Evolutionary conservation across 345 rosid species (phyloP), one percentile per base, ranked within the genome.

Genomic region (Garcia nutans): DNA sequence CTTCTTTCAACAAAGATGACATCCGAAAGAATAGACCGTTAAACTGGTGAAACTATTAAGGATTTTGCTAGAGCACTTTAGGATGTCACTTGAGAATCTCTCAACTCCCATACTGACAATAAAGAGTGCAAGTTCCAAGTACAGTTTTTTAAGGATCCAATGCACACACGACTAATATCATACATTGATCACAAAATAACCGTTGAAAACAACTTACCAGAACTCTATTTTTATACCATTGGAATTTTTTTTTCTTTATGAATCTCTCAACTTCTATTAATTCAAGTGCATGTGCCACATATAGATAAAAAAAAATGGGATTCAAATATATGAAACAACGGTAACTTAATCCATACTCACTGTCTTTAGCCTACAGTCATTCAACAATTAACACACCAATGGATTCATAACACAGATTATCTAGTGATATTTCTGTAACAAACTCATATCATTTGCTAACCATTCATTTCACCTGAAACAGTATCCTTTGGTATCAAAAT

Each of bases 401-500:
- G 26, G 66, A 62, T 26, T 20, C 5, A 12, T 22, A 17, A 31
- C 50, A 45, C 7, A 17, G 31, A 19, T 42, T 8, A 17, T n/a
- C 69, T 52, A 33, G 28, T 49, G 49, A 69, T 5, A 11, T 33
- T 28, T 33, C 49, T 31, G 52, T 23, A 12, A 70, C 11, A 55
- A 24, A 55, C 20, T 63, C 1, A 71, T 33, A 69, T 55, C 49
- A 68, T 23, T 44, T 24, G 31, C 24, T 72, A 17, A 74, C 62
- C 59, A 60, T 20, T 49, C 74, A 44, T 67, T 75, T 72, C 60
- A 72, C 57, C 71, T 79, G 81, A 37, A 79, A 77, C 93, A 94
- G 97, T 89, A 84, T 84, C 97, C 94, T 64, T 77, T 90, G 92
- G 83, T 88, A 84, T 88, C 97, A 26, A 92, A 92, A 84, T 85